phyloP scores from a whole-genome alignment of 441 rosid species.

The Iberis amara region DNA sequence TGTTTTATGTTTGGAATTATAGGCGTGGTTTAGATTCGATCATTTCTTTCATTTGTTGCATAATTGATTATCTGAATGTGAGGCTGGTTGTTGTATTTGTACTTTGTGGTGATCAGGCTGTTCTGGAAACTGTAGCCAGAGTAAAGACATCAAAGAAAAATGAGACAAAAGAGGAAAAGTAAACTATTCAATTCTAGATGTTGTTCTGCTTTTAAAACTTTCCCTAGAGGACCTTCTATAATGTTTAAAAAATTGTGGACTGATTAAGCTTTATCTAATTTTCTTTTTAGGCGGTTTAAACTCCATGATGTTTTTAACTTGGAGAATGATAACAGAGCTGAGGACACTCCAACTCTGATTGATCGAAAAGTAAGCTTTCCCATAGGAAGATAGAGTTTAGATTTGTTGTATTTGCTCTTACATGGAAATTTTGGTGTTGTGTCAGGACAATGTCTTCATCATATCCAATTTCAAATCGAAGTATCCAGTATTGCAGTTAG shows the following conservation, averaged over 20 bases:
- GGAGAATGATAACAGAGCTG: slow-evolving; percentile 76
- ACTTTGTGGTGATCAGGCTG: slow-evolving; percentile 53
- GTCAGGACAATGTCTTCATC: slow-evolving; percentile 84
- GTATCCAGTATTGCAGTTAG: slow-evolving; percentile 77
- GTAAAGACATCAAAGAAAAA: slow-evolving; percentile 68
- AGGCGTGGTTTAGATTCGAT: background rate
- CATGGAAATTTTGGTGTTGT: slow-evolving; percentile 23
- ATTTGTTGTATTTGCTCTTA: slow-evolving; percentile 13
- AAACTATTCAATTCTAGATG: slow-evolving; percentile 21
- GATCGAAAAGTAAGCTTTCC: slow-evolving; percentile 56
- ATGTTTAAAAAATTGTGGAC: slow-evolving; percentile 1
- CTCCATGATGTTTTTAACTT: slow-evolving; percentile 67
- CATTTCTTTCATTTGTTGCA: background rate
- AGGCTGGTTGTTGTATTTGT: slow-evolving; percentile 13
- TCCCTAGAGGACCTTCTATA: background rate
- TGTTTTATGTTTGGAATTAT: background rate
- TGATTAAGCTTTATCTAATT: slow-evolving; percentile 28
- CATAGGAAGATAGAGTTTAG: slow-evolving; percentile 1
- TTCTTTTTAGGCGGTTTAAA: slow-evolving; percentile 65
- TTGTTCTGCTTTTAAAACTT: slow-evolving; percentile 1
- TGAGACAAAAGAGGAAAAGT: slow-evolving; percentile 75
- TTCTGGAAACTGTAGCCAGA: slow-evolving; percentile 82
- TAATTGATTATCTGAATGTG: slow-evolving; percentile 22
- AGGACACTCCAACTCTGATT: slow-evolving; percentile 78
- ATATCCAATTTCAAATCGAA: slow-evolving; percentile 86